Percentiles rank a stretch among this genome's conserved stretches.
These are phyloP conservation scores for Moesziomyces sp. DNA, from an alignment of 1,284 basidiomycete species.

Conservation along the genomic window DNA sequence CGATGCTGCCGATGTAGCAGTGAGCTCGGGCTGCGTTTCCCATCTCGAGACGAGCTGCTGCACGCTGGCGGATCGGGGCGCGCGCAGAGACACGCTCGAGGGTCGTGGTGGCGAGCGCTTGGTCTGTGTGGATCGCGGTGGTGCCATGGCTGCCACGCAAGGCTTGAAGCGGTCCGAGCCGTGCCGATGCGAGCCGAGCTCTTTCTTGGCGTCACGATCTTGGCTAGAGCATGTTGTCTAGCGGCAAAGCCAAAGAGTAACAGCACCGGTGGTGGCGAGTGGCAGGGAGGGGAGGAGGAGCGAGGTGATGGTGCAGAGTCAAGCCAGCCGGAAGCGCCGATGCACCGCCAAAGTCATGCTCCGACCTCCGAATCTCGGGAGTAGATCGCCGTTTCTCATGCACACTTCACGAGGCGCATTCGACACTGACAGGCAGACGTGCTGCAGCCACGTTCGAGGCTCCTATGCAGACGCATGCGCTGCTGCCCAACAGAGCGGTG, in stretches of 20 bases:
- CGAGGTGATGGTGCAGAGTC: neutral
- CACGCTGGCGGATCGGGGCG: conserved; percentile 30
- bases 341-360: no score
- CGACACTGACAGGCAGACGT: no score
- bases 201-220: neutral
- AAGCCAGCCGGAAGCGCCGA: no score
- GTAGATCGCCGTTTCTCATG: no score
- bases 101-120: conserved; percentile 16
- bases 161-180: neutral
- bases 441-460: no score
- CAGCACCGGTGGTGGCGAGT: conserved; percentile 9
- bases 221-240: neutral
- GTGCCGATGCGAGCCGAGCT: neutral
- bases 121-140: conserved; percentile 5
- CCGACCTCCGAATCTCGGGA: no score
- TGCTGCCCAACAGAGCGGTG: no score
- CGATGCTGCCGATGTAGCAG: neutral
- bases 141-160: conserved; percentile 11
- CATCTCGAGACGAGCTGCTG: conserved; percentile 41
- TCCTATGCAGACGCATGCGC: no score
- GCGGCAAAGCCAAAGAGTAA: conserved; percentile 3
- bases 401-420: no score
- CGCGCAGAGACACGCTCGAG: conserved; percentile 24
- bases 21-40: conserved; percentile 19
- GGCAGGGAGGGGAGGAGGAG: conserved; percentile 4